Evolutionary conservation across 2,329 filamentous ascomycete species (phyloP).

Genomic region (Fusarium bulbicola): DNA sequence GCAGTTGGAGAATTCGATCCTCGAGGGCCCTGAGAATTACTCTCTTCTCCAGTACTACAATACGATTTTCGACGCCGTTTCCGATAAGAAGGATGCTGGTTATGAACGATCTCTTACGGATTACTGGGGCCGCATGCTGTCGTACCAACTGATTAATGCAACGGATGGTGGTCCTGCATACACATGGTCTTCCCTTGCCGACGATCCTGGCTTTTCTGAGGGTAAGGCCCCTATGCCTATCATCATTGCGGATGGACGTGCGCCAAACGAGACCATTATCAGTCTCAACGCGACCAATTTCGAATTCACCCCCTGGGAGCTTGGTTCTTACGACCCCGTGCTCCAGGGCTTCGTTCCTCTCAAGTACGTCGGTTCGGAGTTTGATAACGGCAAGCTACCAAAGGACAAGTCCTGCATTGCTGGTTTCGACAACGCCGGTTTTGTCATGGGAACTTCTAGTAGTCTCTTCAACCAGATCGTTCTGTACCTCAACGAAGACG

Average conservation of each 20-base stretch:
- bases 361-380: slow-evolving; percentile 67
- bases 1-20: slow-evolving; percentile 54
- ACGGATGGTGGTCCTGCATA: slow-evolving; percentile 77
- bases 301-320: slow-evolving; percentile 73
- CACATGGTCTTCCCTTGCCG: slow-evolving; percentile 78
- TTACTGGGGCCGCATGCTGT: slow-evolving; percentile 88
- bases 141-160: slow-evolving; percentile 84
- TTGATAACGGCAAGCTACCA: slow-evolving; percentile 59
- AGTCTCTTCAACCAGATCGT: slow-evolving; percentile 79
- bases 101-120: slow-evolving; percentile 78
- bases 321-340: slow-evolving; percentile 70
- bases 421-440: slow-evolving; percentile 84
- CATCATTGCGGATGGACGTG: slow-evolving; percentile 58
- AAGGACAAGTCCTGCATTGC: slow-evolving; percentile 57
- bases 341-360: slow-evolving; percentile 68
- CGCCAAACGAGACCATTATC: slow-evolving; percentile 55
- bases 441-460: slow-evolving; percentile 83
- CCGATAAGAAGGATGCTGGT: slow-evolving; percentile 51
- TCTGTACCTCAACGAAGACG: slow-evolving; percentile 70
- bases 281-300: slow-evolving; percentile 68
- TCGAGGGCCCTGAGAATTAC: slow-evolving; percentile 51
- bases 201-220: slow-evolving; percentile 53
- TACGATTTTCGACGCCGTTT: slow-evolving; percentile 48
- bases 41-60: slow-evolving; percentile 52
- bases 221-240: slow-evolving; percentile 59